These are phyloP conservation scores for Suillus subalutaceus DNA, from an alignment of 768 basidiomycete species.

Conservation along the genomic window DNA sequence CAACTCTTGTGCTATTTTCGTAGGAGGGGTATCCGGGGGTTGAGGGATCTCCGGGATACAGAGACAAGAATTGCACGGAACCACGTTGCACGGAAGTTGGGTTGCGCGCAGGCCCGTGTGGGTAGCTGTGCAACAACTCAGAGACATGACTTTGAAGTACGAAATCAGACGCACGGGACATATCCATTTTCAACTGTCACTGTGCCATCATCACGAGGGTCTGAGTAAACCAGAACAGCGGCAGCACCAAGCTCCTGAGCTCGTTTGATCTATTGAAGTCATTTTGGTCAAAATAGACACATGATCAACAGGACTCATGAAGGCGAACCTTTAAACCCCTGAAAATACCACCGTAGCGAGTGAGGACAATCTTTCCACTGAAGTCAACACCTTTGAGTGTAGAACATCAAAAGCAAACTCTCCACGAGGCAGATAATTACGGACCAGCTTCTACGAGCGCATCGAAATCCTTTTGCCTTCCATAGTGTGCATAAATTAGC, in stretches of 20 bases:
- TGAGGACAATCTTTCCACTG: constrained; percentile 59
- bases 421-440: neutral
- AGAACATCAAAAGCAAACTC: neutral
- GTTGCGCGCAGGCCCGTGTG: constrained; percentile 69
- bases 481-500: constrained; percentile 60
- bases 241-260: constrained; percentile 68
- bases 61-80: constrained; percentile 63
- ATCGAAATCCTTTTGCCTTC: constrained; percentile 66
- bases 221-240: constrained; percentile 64
- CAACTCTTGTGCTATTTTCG: constrained; percentile 58
- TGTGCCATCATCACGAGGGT: constrained; percentile 65
- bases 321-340: constrained; percentile 63
- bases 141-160: neutral
- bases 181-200: constrained; percentile 64
- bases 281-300: constrained; percentile 11
- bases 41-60: constrained; percentile 52
- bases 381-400: constrained; percentile 53
- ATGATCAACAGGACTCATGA: neutral
- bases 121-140: constrained; percentile 43
- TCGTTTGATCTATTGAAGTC: constrained; percentile 47
- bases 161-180: constrained; percentile 34
- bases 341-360: constrained; percentile 63
- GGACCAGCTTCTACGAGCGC: constrained; percentile 52
- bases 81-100: constrained; percentile 67
- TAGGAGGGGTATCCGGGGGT: constrained; percentile 66